These are phyloP conservation scores for Globisporangium polare DNA, from an alignment of 352 stramenopile species.

Conservation along the genomic window DNA sequence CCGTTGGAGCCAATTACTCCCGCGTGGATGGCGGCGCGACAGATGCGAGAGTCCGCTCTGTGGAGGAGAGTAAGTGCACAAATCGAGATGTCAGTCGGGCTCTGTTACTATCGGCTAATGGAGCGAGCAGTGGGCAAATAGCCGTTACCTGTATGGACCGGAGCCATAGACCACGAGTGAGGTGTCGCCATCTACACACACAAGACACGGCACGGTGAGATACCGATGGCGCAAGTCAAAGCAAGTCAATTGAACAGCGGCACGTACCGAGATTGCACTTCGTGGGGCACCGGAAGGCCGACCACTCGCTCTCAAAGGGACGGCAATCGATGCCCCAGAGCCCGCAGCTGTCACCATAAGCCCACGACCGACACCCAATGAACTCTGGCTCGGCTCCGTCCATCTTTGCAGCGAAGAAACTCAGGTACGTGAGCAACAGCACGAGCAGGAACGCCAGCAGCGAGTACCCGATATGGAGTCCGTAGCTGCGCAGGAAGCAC, in stretches of 20 bases:
- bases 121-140: not conserved
- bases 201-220: not conserved
- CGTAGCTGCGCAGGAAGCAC: slow-evolving; percentile 25
- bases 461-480: slow-evolving; percentile 43
- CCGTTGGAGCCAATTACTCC: slow-evolving; percentile 65
- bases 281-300: slow-evolving; percentile 62
- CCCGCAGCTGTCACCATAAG: slow-evolving; percentile 55
- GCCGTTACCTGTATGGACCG: slow-evolving; percentile 47
- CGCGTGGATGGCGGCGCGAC: slow-evolving; percentile 70
- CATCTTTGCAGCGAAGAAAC: slow-evolving; percentile 71
- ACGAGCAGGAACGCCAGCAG: slow-evolving; percentile 33
- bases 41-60: slow-evolving; percentile 78
- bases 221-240: not conserved
- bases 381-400: slow-evolving; percentile 41
- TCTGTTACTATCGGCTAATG: not conserved
- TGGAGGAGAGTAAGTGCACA: not conserved
- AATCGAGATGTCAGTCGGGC: not conserved
- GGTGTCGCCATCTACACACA: slow-evolving; percentile 46
- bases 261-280: slow-evolving; percentile 55
- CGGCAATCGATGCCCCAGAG: slow-evolving; percentile 57
- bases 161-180: slow-evolving; percentile 67
- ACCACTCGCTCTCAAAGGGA: slow-evolving; percentile 58
- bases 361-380: slow-evolving; percentile 65
- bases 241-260: not conserved
- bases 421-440: slow-evolving; percentile 65